phyloP scores from a whole-genome alignment of 345 rosid species.

The Eucalyptus erythrocorys region DNA sequence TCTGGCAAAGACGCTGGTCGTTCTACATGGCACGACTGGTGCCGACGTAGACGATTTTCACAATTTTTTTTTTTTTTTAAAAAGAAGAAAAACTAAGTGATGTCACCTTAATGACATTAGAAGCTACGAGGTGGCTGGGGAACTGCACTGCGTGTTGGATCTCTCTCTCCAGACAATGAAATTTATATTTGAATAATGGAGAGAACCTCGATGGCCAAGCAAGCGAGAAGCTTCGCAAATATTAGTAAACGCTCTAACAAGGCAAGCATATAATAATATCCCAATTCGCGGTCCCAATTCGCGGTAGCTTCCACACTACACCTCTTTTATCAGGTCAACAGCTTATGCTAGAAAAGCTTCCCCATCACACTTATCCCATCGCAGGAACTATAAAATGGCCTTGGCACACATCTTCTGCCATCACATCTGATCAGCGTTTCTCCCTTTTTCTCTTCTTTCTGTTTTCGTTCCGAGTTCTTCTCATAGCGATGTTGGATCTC shows the following conservation, averaged over 20 bases:
- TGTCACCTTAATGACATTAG: not conserved
- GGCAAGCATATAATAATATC: not conserved
- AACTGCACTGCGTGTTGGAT: not conserved
- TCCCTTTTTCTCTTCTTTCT: not conserved
- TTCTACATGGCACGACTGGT: rapidly evolving
- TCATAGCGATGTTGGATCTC: slow-evolving; percentile 11
- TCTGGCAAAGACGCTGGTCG: rapidly evolving
- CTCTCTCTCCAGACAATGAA: not conserved
- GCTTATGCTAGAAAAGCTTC: slow-evolving; percentile 13
- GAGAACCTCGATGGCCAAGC: not conserved
- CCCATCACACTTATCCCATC: not conserved
- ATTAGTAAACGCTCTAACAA: not conserved
- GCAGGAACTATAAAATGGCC: not conserved
- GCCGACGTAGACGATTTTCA: rapidly evolving
- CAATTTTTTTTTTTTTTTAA: not conserved
- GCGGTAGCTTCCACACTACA: slow-evolving; percentile 15
- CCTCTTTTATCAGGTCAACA: not conserved
- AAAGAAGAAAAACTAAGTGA: not conserved
- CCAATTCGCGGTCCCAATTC: not conserved
- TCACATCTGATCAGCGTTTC: not conserved
- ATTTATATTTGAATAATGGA: not conserved
- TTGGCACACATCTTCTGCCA: not conserved
- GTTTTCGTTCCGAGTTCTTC: not conserved
- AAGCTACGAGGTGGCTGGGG: not conserved
- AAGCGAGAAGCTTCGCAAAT: not conserved